Base-by-base conservation (phyloP, 2,329 filamentous ascomycete species). In the Sporothrix inflata region DNA sequence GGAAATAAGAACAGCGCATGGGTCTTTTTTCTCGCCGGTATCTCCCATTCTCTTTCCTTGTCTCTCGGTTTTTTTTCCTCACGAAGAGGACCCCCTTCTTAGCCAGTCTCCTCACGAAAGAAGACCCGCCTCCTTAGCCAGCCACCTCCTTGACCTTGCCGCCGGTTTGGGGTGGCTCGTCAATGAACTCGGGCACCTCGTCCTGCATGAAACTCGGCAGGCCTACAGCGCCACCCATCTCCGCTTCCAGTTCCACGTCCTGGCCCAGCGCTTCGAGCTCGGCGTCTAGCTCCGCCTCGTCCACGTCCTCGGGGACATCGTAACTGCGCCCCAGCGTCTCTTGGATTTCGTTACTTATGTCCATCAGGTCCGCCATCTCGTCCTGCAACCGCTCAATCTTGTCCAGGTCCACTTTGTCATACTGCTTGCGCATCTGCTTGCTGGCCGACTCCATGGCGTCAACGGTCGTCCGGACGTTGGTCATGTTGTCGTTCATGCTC, bases 401-500 rank as follows among this genome's bases (percentile, higher is more conserved):
- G 82, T 98, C 96, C 71, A 99, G 91, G 79, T 99, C 92, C 76
- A 99, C 92, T 85, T 98, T 98, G 77, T 95, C 95, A 80, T 98
- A 98, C 85, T 98, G 95, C 81, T 93, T 92, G 79, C 90, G 90
- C 75, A 99, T 87, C 78, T 94, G 91, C 84, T 97, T 97, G 78
- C 96, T 97, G 30, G 95, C 98, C 1, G 92, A 94, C 88, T 98
- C 97, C 89, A 99, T 95, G 12, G 95, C 94, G 81, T 98, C 95
- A 60, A 98, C 94, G 38, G 96, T 98, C 21, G 94, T 97, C 94
- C 98, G 98, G 75, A 96, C 95, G 82, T 98, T 98, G 82, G 97
- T 96, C 70, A 99, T 88, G 80, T 98, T 98, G 83, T 98, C 95
- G 84, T 97, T 94, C 95, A 98, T 98, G 88, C 94, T 97, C 80